phyloP scores from a whole-genome alignment of 2,329 filamentous ascomycete species.

The Aspergillus fructus region DNA sequence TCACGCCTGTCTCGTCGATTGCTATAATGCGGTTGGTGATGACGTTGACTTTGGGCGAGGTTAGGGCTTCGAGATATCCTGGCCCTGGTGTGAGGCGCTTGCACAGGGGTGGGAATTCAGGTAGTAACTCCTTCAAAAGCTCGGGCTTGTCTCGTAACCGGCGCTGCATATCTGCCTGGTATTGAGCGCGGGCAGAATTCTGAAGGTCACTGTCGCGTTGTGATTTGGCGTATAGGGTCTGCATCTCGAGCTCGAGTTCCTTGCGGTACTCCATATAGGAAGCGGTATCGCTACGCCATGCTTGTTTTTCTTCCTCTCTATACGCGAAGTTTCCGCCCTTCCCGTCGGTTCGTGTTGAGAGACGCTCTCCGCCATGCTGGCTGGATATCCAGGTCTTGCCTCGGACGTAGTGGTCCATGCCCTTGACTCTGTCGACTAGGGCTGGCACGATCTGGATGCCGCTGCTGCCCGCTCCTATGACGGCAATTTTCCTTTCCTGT shows the following conservation, averaged over 20 bases:
- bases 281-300: not conserved
- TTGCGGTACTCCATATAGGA: slow-evolving; percentile 7
- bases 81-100: slow-evolving; percentile 3
- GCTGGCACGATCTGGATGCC: slow-evolving; percentile 3
- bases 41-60: slow-evolving; percentile 1
- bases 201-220: not conserved
- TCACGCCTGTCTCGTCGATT: not conserved
- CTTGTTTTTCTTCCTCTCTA: not conserved
- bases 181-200: not conserved
- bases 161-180: not conserved
- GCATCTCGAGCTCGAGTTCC: slow-evolving; percentile 3
- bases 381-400: slow-evolving; percentile 4
- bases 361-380: not conserved
- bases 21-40: not conserved
- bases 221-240: slow-evolving; percentile 1
- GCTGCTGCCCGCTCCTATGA: slow-evolving; percentile 3
- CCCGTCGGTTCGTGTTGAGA: not conserved
- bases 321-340: not conserved
- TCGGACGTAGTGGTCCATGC: slow-evolving; percentile 8
- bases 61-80: not conserved
- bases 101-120: not conserved
- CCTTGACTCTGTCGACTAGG: not conserved
- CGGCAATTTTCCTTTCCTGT: not conserved
- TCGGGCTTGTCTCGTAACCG: not conserved
- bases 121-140: not conserved